Evolutionary conservation across 805 yeast species (phyloP), one percentile per base, ranked within the genome.

Genomic region (Candida pini): DNA sequence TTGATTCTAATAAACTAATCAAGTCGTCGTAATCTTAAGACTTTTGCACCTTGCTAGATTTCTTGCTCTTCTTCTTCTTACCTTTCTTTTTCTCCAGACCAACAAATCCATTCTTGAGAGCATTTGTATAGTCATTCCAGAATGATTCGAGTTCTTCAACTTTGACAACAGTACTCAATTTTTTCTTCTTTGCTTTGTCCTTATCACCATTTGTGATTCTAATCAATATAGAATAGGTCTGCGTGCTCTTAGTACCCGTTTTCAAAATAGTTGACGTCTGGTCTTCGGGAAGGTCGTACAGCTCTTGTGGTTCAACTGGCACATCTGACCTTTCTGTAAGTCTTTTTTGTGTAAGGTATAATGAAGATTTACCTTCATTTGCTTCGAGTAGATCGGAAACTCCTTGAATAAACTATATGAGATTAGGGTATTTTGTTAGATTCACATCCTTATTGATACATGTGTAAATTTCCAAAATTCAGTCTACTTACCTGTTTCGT

Each of bases 21-120:
- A n/a, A n/a, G n/a, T n/a, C n/a, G n/a, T n/a, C n/a, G n/a, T n/a
- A n/a, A n/a, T 9, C 15, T 23, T 30, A 30, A 21, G 30, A 31
- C 30, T 46, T 40, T 16, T 38, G 35, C 12, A 31, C 39, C 33
- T 43, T 47, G 6, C 40, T 30, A 27, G 31, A 55, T 56, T 66
- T 44, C 62, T 67, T 69, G 54, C 71, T 68, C 64, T 75, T 78
- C 63, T 71, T 73, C 68, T 77, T 79, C 61, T 78, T 78, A 68
- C 85, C 86, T 40, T 83, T 86, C 64, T 85, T 87, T 72, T 81
- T 85, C 53, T 77, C 73, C 56, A 89, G 68, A 2, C 95, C 96
- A 3, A 64, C 63, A 57, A 84, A 76, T 4, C 92, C 89, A 16
- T 66, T 53, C 54, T 85, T 88, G 36, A 88, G 66, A 0, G 73